These are phyloP conservation scores for Penicillium arizonense DNA, from an alignment of 495 filamentous ascomycete genomes.

Conservation along the genomic window DNA sequence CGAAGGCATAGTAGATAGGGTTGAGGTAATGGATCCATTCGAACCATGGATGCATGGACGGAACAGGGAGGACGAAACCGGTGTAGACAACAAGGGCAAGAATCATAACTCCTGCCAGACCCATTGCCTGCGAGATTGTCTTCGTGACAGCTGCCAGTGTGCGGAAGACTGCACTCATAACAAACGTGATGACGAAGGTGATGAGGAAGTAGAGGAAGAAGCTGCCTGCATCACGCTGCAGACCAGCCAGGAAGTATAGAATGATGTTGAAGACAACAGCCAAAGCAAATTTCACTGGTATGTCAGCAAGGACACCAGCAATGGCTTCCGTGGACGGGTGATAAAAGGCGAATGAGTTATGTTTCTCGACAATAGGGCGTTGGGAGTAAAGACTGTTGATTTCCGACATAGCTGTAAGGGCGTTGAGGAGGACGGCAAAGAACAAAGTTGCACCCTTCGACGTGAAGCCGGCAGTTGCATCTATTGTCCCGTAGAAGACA, in stretches of 20 bases:
- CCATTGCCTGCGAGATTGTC: conserved; percentile 47
- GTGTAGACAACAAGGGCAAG: conserved; percentile 43
- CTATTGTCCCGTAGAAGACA: conserved; percentile 74
- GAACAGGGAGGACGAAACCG: conserved; percentile 41
- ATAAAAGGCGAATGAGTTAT: conserved; percentile 57
- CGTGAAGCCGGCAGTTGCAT: conserved; percentile 62
- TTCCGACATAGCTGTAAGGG: conserved; percentile 49
- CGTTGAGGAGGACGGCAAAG: conserved; percentile 72
- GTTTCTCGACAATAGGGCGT: conserved; percentile 61
- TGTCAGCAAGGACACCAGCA: conserved; percentile 52
- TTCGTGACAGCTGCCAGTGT: conserved; percentile 43
- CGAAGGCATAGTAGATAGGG: conserved; percentile 43
- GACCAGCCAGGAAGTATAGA: conserved; percentile 53
- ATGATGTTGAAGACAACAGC: conserved; percentile 47
- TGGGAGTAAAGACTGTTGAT: conserved; percentile 55
- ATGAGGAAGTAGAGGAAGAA: conserved; percentile 62
- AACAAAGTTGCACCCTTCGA: conserved; percentile 76
- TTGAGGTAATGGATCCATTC: conserved; percentile 45
- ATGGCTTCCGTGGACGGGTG: conserved; percentile 56
- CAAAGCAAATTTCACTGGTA: conserved; percentile 48
- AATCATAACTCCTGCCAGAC: conserved; percentile 39
- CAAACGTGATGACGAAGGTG: conserved; percentile 47
- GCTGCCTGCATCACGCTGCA: conserved; percentile 34
- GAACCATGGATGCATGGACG: conserved; percentile 49
- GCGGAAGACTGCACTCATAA: conserved; percentile 51